Conservation (phyloP, 2,329 filamentous ascomycete species). For the Cyphellophora attinorum region DNA sequence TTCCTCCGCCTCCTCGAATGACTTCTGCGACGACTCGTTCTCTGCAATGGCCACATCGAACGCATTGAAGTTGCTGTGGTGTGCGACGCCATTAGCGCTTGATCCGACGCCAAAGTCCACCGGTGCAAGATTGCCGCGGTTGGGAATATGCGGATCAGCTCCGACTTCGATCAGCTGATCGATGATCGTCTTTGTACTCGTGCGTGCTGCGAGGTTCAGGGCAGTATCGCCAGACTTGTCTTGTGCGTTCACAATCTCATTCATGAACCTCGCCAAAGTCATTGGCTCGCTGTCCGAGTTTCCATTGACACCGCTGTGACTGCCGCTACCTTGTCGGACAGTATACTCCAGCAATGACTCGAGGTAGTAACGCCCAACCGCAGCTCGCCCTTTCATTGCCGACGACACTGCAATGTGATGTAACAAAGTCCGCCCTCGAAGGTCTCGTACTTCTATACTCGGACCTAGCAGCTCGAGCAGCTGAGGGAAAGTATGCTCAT, state of each 20-base stretch:
- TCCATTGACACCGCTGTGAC: slow-evolving; percentile 22
- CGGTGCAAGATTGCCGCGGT: slow-evolving; percentile 77
- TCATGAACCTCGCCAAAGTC: slow-evolving; percentile 86
- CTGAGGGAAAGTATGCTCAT: slow-evolving; percentile 82
- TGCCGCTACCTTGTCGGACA: slow-evolving; percentile 67
- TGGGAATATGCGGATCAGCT: slow-evolving; percentile 84
- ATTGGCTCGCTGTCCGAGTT: slow-evolving; percentile 40
- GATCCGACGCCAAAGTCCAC: slow-evolving; percentile 88
- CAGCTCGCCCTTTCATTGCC: slow-evolving; percentile 84
- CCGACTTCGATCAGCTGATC: slow-evolving; percentile 94
- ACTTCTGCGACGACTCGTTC: slow-evolving; percentile 30
- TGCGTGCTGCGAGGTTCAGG: slow-evolving; percentile 83
- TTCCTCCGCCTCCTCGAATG: slow-evolving; percentile 35
- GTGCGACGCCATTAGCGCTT: slow-evolving; percentile 29
- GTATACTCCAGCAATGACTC: slow-evolving; percentile 92
- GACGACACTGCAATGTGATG: slow-evolving; percentile 96
- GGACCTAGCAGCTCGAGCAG: slow-evolving; percentile 79
- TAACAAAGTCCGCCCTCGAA: slow-evolving; percentile 80
- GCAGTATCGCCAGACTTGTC: slow-evolving; percentile 93
- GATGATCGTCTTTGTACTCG: slow-evolving; percentile 88
- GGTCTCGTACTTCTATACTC: slow-evolving; percentile 83
- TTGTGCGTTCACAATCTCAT: slow-evolving; percentile 90
- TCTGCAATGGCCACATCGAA: slow-evolving; percentile 24
- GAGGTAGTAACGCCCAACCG: slow-evolving; percentile 89
- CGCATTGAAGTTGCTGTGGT: slow-evolving; percentile 31